Evolutionary conservation across 2,329 filamentous ascomycete genomes (phyloP).

Genomic region (Lecanicillium sp.): DNA sequence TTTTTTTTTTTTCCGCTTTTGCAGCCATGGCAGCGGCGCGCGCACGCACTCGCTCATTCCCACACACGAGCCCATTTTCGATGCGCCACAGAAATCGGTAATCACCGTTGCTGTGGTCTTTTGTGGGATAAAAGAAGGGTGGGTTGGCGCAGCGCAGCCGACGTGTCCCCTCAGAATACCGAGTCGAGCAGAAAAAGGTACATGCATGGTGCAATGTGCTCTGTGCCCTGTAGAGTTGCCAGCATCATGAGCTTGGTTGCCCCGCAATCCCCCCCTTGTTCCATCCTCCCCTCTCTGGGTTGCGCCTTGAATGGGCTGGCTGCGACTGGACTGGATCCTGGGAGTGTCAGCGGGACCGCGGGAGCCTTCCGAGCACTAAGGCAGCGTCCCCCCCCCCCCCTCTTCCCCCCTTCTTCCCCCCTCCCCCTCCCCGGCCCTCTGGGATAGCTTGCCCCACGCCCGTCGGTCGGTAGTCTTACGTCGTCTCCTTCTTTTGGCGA

Average conservation of each 20-base stretch:
- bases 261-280: no score
- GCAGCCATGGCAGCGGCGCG: no score
- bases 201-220: not conserved
- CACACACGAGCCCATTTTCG: not conserved
- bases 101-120: constrained; percentile 2
- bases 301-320: no score
- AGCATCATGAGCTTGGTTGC: not conserved
- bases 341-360: constrained; percentile 1
- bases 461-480: no score
- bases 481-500: no score
- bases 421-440: no score
- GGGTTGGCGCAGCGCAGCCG: not conserved
- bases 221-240: not conserved
- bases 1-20: no score
- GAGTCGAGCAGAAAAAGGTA: not conserved
- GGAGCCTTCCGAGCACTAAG: constrained; percentile 6
- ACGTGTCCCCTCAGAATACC: not conserved
- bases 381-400: not conserved
- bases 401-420: not conserved
- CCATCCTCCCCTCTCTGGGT: no score
- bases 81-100: constrained; percentile 5
- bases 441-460: no score
- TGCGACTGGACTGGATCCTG: not conserved
- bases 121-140: not conserved
- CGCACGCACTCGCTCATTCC: no score